Evolutionary conservation across 441 rosid genomes (phyloP), one percentile per base, ranked within the genome.

Genomic region (Monsonia emarginata): DNA sequence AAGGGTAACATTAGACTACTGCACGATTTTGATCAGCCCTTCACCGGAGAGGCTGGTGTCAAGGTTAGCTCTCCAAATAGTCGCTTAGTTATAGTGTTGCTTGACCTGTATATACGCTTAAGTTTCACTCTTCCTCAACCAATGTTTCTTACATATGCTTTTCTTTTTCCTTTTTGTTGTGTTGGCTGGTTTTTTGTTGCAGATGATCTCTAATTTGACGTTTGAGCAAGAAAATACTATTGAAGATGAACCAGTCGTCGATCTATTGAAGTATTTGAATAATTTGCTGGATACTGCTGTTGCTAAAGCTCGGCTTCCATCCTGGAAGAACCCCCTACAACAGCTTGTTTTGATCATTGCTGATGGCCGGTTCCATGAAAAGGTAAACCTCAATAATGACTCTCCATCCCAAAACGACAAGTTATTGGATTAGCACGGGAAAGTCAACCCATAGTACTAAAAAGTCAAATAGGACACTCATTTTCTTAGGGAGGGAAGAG

Each of bases 261-360:
- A 95, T 76, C 84, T 95, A 28, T 72, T 95, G 71, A 86, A 66
- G 80, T 81, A 82, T 81, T 68, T 91, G 76, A 80, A 82, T 71
- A 80, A 83, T 40, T 81, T 86, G 88, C 85, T 95, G 58, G 96
- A 95, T 61, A 58, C 75, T 65, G 79, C 94, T 25, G 96, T 86
- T 62, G 65, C 81, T 46, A 86, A 72, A 61, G 89, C 97, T 18
- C 73, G 96, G 19, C 92, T 85, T 31, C 87, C 98, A 32, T 88
- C 87, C 22, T 93, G 98, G 19, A 95, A 89, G 70, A 95, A 91
- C 79, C 97, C 98, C 0, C 85, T 95, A 11, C 96, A 91, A 79
- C 98, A 95, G 79, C 98, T 95, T 69, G 99, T 95, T 63, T 80
- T 95, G 66, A 81, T 95, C 44, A 89, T 95, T 5, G 98, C 90